These are phyloP conservation scores for Flaveria bidentis DNA, from an alignment of 129 eudicot species.

Conservation along the genomic window DNA sequence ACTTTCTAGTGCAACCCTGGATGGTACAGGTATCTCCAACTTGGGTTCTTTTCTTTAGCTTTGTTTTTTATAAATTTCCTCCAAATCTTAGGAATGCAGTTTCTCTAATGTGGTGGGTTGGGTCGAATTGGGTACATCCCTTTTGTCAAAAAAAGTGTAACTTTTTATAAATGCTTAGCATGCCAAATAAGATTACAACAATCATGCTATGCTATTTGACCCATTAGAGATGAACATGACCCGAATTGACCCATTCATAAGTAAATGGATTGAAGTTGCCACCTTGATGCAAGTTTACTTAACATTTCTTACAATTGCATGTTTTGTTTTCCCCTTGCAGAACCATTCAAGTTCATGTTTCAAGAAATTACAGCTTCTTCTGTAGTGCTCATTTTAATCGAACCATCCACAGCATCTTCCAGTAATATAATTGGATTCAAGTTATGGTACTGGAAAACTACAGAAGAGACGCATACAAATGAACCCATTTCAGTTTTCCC, in stretches of 20 bases:
- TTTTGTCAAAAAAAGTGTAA: background rate
- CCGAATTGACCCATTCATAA: background rate
- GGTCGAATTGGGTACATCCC: background rate
- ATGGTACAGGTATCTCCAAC: slow-evolving; percentile 41
- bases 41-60: slow-evolving; percentile 1
- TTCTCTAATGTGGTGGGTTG: background rate
- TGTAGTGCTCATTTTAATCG: slow-evolving; percentile 65
- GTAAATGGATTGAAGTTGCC: background rate
- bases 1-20: slow-evolving; percentile 41
- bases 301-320: background rate
- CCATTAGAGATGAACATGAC: slow-evolving; percentile 5
- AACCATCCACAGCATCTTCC: slow-evolving; percentile 45
- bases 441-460: slow-evolving; percentile 75
- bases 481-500: slow-evolving; percentile 66
- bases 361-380: slow-evolving; percentile 75
- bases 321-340: slow-evolving; percentile 38
- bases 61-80: background rate
- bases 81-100: background rate
- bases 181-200: background rate
- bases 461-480: slow-evolving; percentile 55
- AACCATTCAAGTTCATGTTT: slow-evolving; percentile 79
- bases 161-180: background rate
- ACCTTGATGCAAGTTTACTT: too few relatives aligned
- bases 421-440: slow-evolving; percentile 65
- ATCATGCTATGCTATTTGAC: background rate